Conservation (phyloP, 768 basidiomycete species). For the Guyanaporus albipodus region DNA sequence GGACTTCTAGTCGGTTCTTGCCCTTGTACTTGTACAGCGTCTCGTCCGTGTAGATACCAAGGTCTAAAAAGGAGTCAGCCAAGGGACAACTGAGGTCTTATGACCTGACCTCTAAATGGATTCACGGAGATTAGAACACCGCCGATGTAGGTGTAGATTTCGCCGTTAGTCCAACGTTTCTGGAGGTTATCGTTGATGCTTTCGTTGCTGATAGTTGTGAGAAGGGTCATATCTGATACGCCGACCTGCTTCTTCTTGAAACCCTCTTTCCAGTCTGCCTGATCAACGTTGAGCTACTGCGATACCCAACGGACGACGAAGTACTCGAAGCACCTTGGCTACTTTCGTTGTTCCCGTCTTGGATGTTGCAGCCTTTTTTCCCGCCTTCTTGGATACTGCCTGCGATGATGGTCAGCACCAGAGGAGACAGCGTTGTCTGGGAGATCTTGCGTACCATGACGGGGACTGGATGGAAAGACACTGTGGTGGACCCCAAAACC, state of each 20-base stretch:
- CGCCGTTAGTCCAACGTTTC: constrained; percentile 90
- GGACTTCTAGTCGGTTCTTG: constrained; percentile 97
- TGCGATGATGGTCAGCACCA: constrained; percentile 27
- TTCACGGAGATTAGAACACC: constrained; percentile 98
- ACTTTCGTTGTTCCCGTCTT: constrained; percentile 62
- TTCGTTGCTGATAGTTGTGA: constrained; percentile 96
- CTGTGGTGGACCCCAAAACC: constrained; percentile 15
- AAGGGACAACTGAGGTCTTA: constrained; percentile 4
- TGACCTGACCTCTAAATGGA: constrained; percentile 79
- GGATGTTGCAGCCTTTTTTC: constrained; percentile 69
- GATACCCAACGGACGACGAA: not conserved
- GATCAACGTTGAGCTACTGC: constrained; percentile 9
- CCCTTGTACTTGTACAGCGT: constrained; percentile 82
- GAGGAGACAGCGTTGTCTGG: not conserved
- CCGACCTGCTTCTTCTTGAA: constrained; percentile 99
- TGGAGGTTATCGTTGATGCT: constrained; percentile 96
- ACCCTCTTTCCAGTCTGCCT: constrained; percentile 99
- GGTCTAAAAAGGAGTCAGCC: constrained; percentile 49
- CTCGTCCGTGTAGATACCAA: constrained; percentile 96
- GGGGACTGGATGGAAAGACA: constrained; percentile 5
- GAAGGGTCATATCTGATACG: constrained; percentile 96
- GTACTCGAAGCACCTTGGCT: constrained; percentile 57
- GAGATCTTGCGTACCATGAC: constrained; percentile 21
- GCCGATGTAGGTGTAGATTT: constrained; percentile 99
- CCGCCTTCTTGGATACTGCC: constrained; percentile 89